Conservation (phyloP, 2,329 filamentous ascomycete genomes). For the Apiospora kogelbergensis region DNA sequence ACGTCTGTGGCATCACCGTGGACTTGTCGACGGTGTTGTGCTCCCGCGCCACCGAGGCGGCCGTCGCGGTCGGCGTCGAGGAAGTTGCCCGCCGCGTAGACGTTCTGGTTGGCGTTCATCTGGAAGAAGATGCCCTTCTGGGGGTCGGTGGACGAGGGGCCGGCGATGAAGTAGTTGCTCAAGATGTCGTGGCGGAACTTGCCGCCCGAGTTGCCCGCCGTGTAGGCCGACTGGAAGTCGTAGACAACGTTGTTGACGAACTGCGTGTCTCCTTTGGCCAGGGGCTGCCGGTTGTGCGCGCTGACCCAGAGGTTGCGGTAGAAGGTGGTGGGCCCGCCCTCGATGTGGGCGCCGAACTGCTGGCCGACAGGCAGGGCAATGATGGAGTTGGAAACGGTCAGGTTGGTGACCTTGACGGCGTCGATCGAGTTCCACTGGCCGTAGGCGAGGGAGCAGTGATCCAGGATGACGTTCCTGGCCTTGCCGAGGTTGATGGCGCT, state of each 20-base stretch:
- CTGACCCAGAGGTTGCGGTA: conserved; percentile 47
- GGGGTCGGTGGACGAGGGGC: conserved; percentile 37
- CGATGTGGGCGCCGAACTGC: conserved; percentile 42
- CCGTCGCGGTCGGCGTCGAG: conserved; percentile 30
- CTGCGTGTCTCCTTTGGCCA: conserved; percentile 45
- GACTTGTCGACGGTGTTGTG: conserved; percentile 14
- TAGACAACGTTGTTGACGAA: conserved; percentile 46
- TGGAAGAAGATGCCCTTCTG: conserved; percentile 40
- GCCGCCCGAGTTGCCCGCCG: conserved; percentile 20
- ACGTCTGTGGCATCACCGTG: conserved; percentile 11
- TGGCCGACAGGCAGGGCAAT: conserved; percentile 44
- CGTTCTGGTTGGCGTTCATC: conserved; percentile 40
- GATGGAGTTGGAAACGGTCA: conserved; percentile 46
- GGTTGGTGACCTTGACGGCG: conserved; percentile 36
- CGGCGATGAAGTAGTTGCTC: conserved; percentile 45
- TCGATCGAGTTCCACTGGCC: conserved; percentile 43
- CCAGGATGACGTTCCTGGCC: conserved; percentile 44
- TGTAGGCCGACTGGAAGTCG: conserved; percentile 42
- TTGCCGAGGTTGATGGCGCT: conserved; percentile 43
- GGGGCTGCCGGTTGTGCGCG: conserved; percentile 46
- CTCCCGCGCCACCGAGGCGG: conserved; percentile 17
- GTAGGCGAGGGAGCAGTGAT: conserved; percentile 43
- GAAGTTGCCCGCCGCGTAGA: conserved; percentile 41
- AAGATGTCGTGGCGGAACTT: conserved; percentile 35
- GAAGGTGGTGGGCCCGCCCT: conserved; percentile 39